Evolutionary conservation across 495 filamentous ascomycete species (phyloP), one percentile per base, ranked within the genome.

Genomic region (Choiromyces venosus): DNA sequence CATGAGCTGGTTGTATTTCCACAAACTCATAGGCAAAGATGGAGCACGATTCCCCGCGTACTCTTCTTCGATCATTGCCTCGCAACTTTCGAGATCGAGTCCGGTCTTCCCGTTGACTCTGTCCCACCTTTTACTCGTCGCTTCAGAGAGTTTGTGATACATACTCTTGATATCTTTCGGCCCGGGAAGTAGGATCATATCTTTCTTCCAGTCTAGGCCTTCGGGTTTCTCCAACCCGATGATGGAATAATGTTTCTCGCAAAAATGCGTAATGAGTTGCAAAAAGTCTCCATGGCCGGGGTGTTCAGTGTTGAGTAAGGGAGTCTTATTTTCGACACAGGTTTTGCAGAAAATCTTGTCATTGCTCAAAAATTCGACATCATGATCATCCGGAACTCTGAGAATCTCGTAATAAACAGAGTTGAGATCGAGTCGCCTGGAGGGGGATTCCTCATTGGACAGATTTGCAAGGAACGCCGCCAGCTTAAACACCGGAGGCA

Each of bases 131-230:
- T 61, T 61, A 12, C 52, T 25, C 52, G 16, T 61, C 33, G 25
- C 52, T 16, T 76, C 74, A 33, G 66, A 64, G 33, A 69, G 18
- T 2, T 33, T 44, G 36, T 37, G 37, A n/a, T 72, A 37, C 74
- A 77, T 77, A 4, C 56, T 37, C 25, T 72, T 40, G 10, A 77
- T 65, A 37, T 77, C 75, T 39, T 56, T 61, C 18, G 75, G 74
- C 10, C 69, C 69, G 14, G 75, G 75, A 69, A 77, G 76, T 18
- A 77, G 70, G n/a, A 77, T 67, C 75, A 77, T 77, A 42, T 77
- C 75, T 66, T 77, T 76, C 25, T 40, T 69, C 75, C 75, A 77
- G 38, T 77, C 74, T 61, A 61, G 25, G 1, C 52, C 52, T 16
- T 61, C 52, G 52, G 52, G 52, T 14, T 61, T 61, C 52, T 61